Percentiles rank a stretch among this genome's conserved stretches.
phyloP scores from a whole-genome alignment of 1,284 basidiomycete species.

The Microbotryum lychnidis-dioicae region DNA sequence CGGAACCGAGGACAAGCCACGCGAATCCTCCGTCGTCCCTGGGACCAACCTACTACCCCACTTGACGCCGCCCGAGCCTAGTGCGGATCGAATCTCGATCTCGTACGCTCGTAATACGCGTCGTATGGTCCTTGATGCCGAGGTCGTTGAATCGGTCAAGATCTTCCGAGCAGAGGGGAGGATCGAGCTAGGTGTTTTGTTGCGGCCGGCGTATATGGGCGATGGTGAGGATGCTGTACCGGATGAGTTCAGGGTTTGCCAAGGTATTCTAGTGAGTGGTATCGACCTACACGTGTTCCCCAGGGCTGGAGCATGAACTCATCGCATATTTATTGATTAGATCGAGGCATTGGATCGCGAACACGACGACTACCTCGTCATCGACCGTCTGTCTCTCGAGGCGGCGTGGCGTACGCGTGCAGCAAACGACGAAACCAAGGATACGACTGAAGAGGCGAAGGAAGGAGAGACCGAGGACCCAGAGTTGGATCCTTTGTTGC shows the following conservation, averaged over 20 bases:
- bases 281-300: background rate
- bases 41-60: background rate
- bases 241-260: conserved; percentile 48
- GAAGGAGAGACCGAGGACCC: conserved; percentile 1
- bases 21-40: conserved; percentile 9
- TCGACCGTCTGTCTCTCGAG: conserved; percentile 31
- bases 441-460: background rate
- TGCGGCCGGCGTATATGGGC: conserved; percentile 39
- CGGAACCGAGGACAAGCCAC: background rate
- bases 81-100: conserved; percentile 60
- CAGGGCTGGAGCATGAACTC: no score
- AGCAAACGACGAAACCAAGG: background rate
- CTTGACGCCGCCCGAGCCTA: conserved; percentile 38
- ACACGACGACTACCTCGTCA: conserved; percentile 40
- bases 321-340: conserved; percentile 41
- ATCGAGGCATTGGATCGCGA: conserved; percentile 65
- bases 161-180: conserved; percentile 73
- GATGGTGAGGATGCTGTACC: conserved; percentile 45
- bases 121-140: conserved; percentile 79
- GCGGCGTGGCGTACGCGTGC: conserved; percentile 19
- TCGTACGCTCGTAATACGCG: conserved; percentile 82
- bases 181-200: conserved; percentile 67
- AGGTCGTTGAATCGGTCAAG: conserved; percentile 69
- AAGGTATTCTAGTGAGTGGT: conserved; percentile 61
- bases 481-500: conserved; percentile 27